Base-by-base conservation (phyloP, 345 rosid species). In the Viola odorata region DNA sequence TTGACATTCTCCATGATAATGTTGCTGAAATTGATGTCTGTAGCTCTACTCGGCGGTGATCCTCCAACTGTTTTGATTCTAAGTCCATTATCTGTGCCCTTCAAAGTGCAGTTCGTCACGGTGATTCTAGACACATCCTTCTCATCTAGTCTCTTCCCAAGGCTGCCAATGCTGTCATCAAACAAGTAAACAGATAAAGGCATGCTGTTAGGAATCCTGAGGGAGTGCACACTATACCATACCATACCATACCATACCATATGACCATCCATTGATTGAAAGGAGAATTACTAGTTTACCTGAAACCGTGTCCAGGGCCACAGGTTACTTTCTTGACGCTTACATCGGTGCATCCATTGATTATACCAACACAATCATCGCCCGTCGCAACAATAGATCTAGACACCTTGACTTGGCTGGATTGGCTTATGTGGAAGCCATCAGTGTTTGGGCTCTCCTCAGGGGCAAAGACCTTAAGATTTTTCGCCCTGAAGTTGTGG, bases 241-340 rank as follows among this genome's bases (percentile, higher is more conserved):
- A n/a, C n/a, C n/a, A n/a, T n/a, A n/a, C n/a, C n/a, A n/a, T n/a
- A n/a, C n/a, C 13, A 39, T 9, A 44, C 1, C 7, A 6, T 15
- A 23, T 17, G 14, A n/a, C 7, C 45, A n/a, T 36, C 16, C 17
- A 4, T 0, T 40, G 40, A 14, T 15, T 3, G 32, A 23, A 23
- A 23, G 32, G 32, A 0, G 32, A 0, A 23, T 23, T 23, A 23
- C 2, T 23, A 23, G 32, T 3, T 4, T 69, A 86, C 95, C 89
- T 84, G 53, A 86, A 66, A 44, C 92, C 97, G 55, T 90, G 95
- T 37, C 97, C 97, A 0, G 95, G 92, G 57, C 95, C 95, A 23
- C 97, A 90, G 0, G 57, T 61, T 6, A 87, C 78, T 54, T 70
- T 77, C 39, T 70, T 72, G 45, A 90, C 58, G 15, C 47, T 72